Conservation (phyloP, 2,329 filamentous ascomycete genomes). For the Verticillium dahliae region DNA sequence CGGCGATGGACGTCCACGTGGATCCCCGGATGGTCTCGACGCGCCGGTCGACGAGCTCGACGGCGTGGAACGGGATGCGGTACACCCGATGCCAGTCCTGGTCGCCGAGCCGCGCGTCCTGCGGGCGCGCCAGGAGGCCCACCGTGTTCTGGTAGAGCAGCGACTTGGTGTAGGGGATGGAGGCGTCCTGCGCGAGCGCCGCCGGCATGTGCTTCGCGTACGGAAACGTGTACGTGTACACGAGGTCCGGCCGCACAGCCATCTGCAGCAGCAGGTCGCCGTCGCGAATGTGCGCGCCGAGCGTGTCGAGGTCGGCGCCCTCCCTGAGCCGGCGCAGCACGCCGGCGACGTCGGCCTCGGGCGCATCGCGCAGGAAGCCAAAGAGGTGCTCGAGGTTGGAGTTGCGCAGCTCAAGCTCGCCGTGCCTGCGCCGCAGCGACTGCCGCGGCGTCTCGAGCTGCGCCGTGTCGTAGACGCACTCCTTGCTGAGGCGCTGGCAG, state of each 20-base stretch:
- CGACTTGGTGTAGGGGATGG: background rate
- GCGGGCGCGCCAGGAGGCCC: background rate
- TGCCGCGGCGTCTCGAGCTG: background rate
- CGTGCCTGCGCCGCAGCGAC: background rate
- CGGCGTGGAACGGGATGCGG: background rate
- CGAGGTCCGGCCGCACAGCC: background rate
- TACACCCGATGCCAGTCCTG: background rate
- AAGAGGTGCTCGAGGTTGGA: background rate
- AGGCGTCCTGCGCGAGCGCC: background rate
- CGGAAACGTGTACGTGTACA: background rate
- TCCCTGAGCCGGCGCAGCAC: background rate
- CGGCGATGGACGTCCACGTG: slow-evolving; percentile 27
- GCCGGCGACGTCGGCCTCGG: background rate
- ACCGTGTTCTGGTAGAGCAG: background rate
- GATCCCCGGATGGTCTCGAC: slow-evolving; percentile 17
- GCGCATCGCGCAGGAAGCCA: background rate
- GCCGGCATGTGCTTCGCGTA: background rate
- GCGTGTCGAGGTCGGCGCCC: background rate
- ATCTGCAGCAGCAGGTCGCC: slow-evolving; percentile 1
- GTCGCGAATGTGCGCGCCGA: background rate
- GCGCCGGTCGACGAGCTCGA: background rate
- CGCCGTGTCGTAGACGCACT: background rate
- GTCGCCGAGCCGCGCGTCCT: background rate
- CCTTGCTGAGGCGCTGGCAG: background rate
- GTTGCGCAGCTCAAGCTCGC: background rate